Conservation (phyloP, 192 early-diverging fungal species). For the Obelidium mucronatum region DNA sequence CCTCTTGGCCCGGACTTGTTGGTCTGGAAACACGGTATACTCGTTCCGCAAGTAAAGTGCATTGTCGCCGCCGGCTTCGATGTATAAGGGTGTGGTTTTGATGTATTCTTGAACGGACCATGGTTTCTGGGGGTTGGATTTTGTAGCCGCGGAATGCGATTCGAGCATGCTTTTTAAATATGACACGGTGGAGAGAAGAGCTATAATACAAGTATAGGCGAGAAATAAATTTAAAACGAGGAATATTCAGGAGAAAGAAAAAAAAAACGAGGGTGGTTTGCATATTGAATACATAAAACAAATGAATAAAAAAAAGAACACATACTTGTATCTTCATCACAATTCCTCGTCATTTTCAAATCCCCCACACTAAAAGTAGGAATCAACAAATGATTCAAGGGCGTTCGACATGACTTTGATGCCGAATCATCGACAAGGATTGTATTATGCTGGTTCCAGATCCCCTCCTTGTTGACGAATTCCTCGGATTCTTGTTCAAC, state of each 20-base stretch:
- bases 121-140: not conserved
- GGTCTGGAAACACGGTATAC: not conserved
- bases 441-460: constrained; percentile 46
- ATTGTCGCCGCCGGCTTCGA: not conserved
- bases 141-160: not conserved
- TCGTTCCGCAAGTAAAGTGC: not conserved
- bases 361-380: constrained; percentile 49
- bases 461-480: not conserved
- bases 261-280: not conserved
- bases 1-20: not conserved
- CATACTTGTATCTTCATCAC: constrained; percentile 30
- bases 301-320: not conserved
- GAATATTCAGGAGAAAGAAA: too few species aligned
- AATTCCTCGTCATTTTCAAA: constrained; percentile 23
- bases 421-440: constrained; percentile 54
- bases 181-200: constrained; percentile 3
- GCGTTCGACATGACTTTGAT: constrained; percentile 41
- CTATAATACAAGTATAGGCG: too few species aligned
- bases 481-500: not conserved
- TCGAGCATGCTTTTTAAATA: constrained; percentile 7
- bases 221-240: too few species aligned
- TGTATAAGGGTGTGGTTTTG: not conserved
- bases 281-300: not conserved
- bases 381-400: constrained; percentile 44
- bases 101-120: constrained; percentile 18